Evolutionary conservation across 371 early-diverging fungal species (phyloP), one percentile per base, ranked within the genome.

Genomic region (Circinella minor): DNA sequence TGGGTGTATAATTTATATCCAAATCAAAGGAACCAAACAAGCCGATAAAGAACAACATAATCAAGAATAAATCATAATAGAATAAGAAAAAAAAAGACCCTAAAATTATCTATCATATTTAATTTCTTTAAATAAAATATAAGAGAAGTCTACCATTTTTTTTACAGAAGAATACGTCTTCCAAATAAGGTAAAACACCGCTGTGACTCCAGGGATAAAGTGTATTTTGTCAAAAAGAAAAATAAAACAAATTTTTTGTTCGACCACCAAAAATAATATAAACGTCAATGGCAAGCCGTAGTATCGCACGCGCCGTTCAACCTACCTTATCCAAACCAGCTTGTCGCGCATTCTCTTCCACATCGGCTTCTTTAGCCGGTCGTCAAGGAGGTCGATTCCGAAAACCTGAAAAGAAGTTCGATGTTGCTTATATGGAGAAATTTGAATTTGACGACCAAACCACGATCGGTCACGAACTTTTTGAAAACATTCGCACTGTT

Each of bases 391-490:
- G 69, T 36, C 71, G 69, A 51, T 78, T 75, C 49, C 76, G 78
- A 72, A 78, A 72, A 57, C 78, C 85, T 4, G 84, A 81, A 54
- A 80, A 82, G 48, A 81, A 80, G 69, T 74, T 80, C 71, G 87
- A 87, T 63, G 81, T 87, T 51, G 71, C 78, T 46, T 77, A 79
- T 76, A 81, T 89, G 81, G 86, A 86, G 61, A 79, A 79, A 37
- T 89, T 87, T 71, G 69, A 80, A 27, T 89, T 89, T 67, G 86
- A 89, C 70, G 89, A 89, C 71, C 86, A 86, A 60, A 81, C 89
- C 34, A 85, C 87, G 43, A 74, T 81, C 55, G 90, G 89, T 66
- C 84, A 88, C 72, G 81, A 83, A 34, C 74, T 78, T 14, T 79
- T 89, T 73, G 83, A 85, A 49, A 81, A 86, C 61, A 87, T 87